Conservation (phyloP, 495 filamentous ascomycete species). For the Tuber borchii region DNA sequence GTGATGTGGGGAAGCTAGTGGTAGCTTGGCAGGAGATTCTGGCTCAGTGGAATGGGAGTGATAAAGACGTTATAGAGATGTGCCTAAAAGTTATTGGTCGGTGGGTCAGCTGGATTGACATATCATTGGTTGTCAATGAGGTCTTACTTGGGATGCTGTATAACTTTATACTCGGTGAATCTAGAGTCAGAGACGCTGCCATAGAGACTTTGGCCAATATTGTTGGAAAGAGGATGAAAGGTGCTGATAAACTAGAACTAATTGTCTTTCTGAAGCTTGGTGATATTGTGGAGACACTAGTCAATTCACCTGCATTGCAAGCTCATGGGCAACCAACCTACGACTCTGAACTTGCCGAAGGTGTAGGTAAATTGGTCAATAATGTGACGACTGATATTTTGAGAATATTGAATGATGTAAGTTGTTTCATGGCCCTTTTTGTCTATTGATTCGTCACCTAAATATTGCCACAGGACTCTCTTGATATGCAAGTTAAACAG, state of each 20-base stretch:
- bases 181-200: conserved; percentile 74
- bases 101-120: conserved; percentile 98
- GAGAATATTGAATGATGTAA: conserved; percentile 56
- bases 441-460: background rate
- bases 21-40: conserved; percentile 87
- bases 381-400: conserved; percentile 78
- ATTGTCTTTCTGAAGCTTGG: conserved; percentile 81
- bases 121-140: conserved; percentile 82
- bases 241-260: conserved; percentile 85
- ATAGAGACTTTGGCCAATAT: conserved; percentile 93
- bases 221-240: conserved; percentile 94
- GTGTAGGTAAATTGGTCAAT: conserved; percentile 93
- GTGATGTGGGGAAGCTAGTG: conserved; percentile 80
- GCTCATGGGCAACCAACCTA: conserved; percentile 74
- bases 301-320: conserved; percentile 68
- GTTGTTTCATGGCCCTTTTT: background rate
- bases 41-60: conserved; percentile 64
- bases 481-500: conserved; percentile 51
- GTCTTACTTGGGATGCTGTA: conserved; percentile 75
- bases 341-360: conserved; percentile 89
- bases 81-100: conserved; percentile 79
- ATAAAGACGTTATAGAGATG: conserved; percentile 72
- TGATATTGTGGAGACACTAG: conserved; percentile 71
- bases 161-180: conserved; percentile 64
- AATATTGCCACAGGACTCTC: conserved; percentile 48